Conservation (phyloP, 768 basidiomycete genomes). For the Suillus americanus region DNA sequence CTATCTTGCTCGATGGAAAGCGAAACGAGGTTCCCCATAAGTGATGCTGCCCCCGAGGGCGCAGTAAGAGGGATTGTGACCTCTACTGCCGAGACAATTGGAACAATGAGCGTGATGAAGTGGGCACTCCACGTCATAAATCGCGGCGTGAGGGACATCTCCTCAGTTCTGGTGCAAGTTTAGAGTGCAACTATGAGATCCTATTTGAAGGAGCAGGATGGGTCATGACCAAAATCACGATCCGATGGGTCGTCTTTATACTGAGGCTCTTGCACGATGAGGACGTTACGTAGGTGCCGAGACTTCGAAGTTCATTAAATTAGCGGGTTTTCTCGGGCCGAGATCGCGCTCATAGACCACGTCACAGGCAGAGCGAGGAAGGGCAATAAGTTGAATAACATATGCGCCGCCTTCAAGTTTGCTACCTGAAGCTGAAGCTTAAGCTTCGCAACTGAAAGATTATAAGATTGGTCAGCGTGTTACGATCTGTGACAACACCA, state of each 20-base stretch:
- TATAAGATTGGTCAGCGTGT: too few species aligned
- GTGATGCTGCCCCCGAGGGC: constrained; percentile 34
- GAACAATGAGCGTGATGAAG: constrained; percentile 4
- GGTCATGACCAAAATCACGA: not conserved
- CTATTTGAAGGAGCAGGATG: not conserved
- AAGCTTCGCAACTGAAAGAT: not conserved
- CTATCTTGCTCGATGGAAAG: constrained; percentile 72
- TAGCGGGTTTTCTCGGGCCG: constrained; percentile 2
- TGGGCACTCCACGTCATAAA: constrained; percentile 7
- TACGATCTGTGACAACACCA: too few species aligned
- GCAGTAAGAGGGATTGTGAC: constrained; percentile 42
- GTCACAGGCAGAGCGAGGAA: too few species aligned
- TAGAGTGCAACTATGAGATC: not conserved
- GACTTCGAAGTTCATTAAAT: not conserved
- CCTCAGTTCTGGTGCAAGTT: not conserved
- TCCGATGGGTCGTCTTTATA: not conserved
- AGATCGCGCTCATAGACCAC: too few species aligned
- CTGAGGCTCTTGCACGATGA: too few species aligned
- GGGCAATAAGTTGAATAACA: too few species aligned
- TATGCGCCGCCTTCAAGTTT: not conserved
- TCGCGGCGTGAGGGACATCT: constrained; percentile 1
- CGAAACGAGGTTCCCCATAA: constrained; percentile 52
- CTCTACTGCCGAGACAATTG: constrained; percentile 16
- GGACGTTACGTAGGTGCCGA: not conserved
- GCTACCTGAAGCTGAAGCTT: too few species aligned